phyloP scores from a whole-genome alignment of 2,329 filamentous ascomycete species.

The Incumbomyces delicatus region DNA sequence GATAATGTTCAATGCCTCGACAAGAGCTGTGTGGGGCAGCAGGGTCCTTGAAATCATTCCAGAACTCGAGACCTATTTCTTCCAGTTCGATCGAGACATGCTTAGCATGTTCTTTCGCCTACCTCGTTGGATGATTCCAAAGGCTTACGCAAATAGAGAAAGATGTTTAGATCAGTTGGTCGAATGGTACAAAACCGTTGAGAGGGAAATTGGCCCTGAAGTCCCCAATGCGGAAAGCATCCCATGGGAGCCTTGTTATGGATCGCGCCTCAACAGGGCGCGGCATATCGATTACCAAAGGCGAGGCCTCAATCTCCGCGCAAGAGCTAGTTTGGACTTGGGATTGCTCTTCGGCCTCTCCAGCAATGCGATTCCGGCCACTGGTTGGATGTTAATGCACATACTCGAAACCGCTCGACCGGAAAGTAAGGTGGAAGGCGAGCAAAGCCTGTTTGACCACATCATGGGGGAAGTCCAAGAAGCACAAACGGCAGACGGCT shows the following conservation, averaged over 20 bases:
- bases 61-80: constrained; percentile 30
- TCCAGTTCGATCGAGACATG: constrained; percentile 24
- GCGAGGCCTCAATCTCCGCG: constrained; percentile 14
- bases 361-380: constrained; percentile 30
- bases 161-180: constrained; percentile 2
- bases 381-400: constrained; percentile 36
- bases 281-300: constrained; percentile 15
- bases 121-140: constrained; percentile 12
- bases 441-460: neutral
- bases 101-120: constrained; percentile 17
- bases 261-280: constrained; percentile 15
- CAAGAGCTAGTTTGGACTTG: constrained; percentile 25
- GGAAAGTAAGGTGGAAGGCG: constrained; percentile 27
- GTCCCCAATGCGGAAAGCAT: constrained; percentile 2
- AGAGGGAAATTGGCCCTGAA: constrained; percentile 6
- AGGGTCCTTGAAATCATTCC: constrained; percentile 35
- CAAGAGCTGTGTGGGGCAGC: constrained; percentile 29
- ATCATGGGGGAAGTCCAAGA: constrained; percentile 31
- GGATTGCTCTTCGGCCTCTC: constrained; percentile 28
- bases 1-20: constrained; percentile 10
- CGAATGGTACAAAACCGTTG: constrained; percentile 11
- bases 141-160: constrained; percentile 10
- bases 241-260: constrained; percentile 18
- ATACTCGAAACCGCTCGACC: constrained; percentile 27
- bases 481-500: constrained; percentile 28